A percentile compares a stretch with the other conserved stretches of the same genome.
phyloP scores from a whole-genome alignment of 2,329 filamentous ascomycete species.

The Botrytis deweyae region DNA sequence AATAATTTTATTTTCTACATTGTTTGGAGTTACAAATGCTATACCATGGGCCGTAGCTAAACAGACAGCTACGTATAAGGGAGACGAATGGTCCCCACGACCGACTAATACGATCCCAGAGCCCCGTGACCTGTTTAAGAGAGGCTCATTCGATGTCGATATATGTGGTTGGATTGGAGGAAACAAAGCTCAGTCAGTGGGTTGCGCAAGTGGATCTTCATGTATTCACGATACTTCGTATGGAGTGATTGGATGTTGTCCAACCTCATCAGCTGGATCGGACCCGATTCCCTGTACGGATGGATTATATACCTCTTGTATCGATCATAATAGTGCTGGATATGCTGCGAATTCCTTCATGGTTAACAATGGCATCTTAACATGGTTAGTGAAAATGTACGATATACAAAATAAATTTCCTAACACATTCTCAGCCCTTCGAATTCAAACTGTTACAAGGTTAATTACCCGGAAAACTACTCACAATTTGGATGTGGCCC shows the following conservation, averaged over 20 bases:
- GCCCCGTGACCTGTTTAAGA: conserved; percentile 32
- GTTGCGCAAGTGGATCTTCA: conserved; percentile 34
- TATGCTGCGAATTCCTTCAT: conserved; percentile 29
- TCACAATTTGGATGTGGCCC: conserved; percentile 36
- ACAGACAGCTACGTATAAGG: conserved; percentile 32
- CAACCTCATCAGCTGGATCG: conserved; percentile 27
- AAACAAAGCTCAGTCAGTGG: conserved; percentile 27
- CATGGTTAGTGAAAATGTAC: conserved; percentile 32
- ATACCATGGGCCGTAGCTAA: conserved; percentile 33
- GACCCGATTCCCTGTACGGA: conserved; percentile 32
- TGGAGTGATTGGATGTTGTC: conserved; percentile 36
- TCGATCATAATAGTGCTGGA: conserved; percentile 34
- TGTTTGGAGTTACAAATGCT: conserved; percentile 29
- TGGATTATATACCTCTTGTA: conserved; percentile 38
- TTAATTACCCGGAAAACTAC: conserved; percentile 35
- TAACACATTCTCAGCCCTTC: conserved; percentile 30
- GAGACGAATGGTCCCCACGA: conserved; percentile 34
- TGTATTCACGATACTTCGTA: conserved; percentile 37
- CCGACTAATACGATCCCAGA: conserved; percentile 32
- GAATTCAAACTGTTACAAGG: conserved; percentile 33
- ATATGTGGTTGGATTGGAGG: conserved; percentile 39
- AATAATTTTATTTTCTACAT: conserved; percentile 30
- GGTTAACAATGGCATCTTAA: conserved; percentile 35
- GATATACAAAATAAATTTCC: conserved; percentile 6
- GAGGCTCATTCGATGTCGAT: conserved; percentile 30